Conservation (phyloP, 192 early-diverging fungal species). For the Coemansia sp. region DNA sequence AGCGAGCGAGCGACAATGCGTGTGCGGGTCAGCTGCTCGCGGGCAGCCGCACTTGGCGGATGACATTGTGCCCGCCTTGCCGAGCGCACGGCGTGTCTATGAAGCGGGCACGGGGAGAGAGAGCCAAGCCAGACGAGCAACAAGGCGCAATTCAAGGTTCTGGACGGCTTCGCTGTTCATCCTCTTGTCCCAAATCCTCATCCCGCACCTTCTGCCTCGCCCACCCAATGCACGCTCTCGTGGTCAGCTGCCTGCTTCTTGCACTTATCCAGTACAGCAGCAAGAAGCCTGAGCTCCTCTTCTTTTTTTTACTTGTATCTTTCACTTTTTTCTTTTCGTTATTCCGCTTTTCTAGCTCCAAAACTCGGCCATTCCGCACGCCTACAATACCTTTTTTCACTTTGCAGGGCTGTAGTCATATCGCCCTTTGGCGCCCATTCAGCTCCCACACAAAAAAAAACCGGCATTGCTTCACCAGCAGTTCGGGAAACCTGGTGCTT, state of each 20-base stretch:
- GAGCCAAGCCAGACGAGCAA: background rate
- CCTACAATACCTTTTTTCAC: background rate
- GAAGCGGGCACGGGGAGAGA: slow-evolving; percentile 15
- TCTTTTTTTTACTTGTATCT: background rate
- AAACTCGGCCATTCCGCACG: background rate
- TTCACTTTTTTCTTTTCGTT: slow-evolving; percentile 4
- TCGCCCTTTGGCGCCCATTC: background rate
- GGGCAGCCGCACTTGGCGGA: slow-evolving; percentile 9
- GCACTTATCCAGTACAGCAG: slow-evolving; percentile 6
- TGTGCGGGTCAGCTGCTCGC: slow-evolving; percentile 10
- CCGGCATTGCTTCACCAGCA: background rate
- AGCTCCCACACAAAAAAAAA: background rate
- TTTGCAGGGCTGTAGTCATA: slow-evolving; percentile 1
- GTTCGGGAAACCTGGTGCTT: background rate
- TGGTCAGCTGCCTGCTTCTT: slow-evolving; percentile 25
- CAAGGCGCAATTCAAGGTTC: slow-evolving; percentile 47
- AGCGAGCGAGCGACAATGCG: slow-evolving; percentile 7
- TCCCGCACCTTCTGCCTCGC: slow-evolving; percentile 5
- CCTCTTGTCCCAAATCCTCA: slow-evolving; percentile 2
- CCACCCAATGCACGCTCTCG: slow-evolving; percentile 11
- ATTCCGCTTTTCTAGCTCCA: slow-evolving; percentile 10
- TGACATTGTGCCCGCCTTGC: slow-evolving; percentile 12
- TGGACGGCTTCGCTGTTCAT: slow-evolving; percentile 47
- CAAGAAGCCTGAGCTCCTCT: slow-evolving; percentile 10
- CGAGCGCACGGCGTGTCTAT: slow-evolving; percentile 14